Percentiles rank a stretch among this genome's conserved stretches.
Conservation (phyloP, 371 early-diverging fungal species). For the Syncephalastrum racemosum region DNA sequence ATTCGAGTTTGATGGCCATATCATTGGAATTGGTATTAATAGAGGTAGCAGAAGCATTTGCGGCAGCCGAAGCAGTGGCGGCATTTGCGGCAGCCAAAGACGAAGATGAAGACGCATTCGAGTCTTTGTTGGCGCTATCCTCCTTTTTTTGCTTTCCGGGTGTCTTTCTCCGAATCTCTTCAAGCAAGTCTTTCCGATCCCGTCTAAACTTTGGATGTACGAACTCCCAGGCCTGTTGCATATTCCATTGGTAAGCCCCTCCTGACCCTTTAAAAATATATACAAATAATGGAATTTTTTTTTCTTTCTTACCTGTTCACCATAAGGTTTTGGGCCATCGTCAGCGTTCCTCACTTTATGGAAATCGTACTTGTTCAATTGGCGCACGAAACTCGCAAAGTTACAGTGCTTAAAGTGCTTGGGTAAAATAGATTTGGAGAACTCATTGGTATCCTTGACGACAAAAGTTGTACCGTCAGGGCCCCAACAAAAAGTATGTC, state of each 20-base stretch:
- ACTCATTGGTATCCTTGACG: constrained; percentile 77
- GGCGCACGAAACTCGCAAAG: constrained; percentile 92
- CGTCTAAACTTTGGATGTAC: constrained; percentile 73
- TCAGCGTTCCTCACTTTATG: constrained; percentile 76
- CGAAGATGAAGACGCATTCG: neutral
- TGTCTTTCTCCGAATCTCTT: constrained; percentile 60
- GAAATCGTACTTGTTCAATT: constrained; percentile 97
- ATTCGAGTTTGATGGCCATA: too few relatives aligned
- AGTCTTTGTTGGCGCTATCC: constrained; percentile 9
- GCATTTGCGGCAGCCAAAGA: constrained; percentile 2
- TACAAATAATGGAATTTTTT: neutral
- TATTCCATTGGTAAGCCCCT: neutral
- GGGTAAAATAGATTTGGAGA: constrained; percentile 73
- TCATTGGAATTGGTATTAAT: too few relatives aligned
- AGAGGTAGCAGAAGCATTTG: neutral
- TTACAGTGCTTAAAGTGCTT: constrained; percentile 92
- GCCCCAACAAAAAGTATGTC: constrained; percentile 73
- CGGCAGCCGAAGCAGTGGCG: neutral
- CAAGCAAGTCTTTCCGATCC: constrained; percentile 63
- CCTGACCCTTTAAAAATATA: neutral
- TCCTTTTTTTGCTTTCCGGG: constrained; percentile 40
- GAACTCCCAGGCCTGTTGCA: constrained; percentile 73
- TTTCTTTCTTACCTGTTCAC: constrained; percentile 56
- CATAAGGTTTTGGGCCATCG: constrained; percentile 55
- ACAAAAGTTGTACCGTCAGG: constrained; percentile 79